phyloP scores from a whole-genome alignment of 1,284 basidiomycete genomes.

The Cryptococcus neoformans region DNA sequence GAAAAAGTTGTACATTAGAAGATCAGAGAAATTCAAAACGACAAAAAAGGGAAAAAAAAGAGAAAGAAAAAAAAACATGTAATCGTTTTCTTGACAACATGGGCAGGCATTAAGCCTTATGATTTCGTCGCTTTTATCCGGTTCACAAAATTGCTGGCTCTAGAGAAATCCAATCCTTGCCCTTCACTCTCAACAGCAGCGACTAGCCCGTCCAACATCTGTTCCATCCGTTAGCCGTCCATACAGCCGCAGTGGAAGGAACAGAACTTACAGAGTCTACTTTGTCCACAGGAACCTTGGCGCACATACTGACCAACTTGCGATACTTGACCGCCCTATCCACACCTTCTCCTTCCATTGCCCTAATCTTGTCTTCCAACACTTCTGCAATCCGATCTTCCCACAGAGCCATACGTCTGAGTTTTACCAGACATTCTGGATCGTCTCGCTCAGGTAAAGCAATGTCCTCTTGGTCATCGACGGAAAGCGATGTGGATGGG shows the following conservation, averaged over 20 bases:
- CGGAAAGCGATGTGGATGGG: constrained; percentile 13
- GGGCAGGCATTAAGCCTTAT: background rate
- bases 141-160: constrained; percentile 80
- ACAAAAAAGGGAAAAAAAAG: background rate
- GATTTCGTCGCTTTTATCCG: constrained; percentile 21
- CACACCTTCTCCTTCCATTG: constrained; percentile 71
- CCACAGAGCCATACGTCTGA: constrained; percentile 77
- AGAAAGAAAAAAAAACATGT: background rate
- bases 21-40: background rate
- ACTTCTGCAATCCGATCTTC: constrained; percentile 71
- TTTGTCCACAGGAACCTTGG: constrained; percentile 78
- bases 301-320: constrained; percentile 85
- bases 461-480: constrained; percentile 52
- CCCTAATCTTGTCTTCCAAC: constrained; percentile 64
- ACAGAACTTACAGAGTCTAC: constrained; percentile 73
- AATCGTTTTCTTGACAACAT: background rate
- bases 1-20: background rate
- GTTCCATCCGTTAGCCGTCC: background rate
- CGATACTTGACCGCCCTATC: constrained; percentile 87
- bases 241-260: background rate
- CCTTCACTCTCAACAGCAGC: constrained; percentile 86
- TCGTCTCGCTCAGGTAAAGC: constrained; percentile 55
- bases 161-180: constrained; percentile 74
- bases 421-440: constrained; percentile 58
- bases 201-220: constrained; percentile 86